Percentiles rank a stretch among this genome's conserved stretches.
Conservation (phyloP, 2,329 filamentous ascomycete species). For the Alternaria ethzedia region DNA sequence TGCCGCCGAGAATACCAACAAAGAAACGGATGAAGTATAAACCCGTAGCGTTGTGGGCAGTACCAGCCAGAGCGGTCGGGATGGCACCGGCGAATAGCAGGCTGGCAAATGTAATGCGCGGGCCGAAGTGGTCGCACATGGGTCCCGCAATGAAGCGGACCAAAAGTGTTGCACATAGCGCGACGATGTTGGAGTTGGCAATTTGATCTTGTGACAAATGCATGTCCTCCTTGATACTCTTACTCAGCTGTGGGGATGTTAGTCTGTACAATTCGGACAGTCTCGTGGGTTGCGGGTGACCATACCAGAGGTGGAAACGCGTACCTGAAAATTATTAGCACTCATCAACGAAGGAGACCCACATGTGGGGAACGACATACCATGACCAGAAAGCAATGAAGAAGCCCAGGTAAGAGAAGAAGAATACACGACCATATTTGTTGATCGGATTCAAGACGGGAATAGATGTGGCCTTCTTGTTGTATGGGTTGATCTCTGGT, state of each 20-base stretch:
- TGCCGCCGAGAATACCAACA: conserved; percentile 77
- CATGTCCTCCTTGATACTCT: conserved; percentile 80
- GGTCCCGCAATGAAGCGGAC: conserved; percentile 81
- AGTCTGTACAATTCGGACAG: conserved; percentile 37
- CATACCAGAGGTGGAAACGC: conserved; percentile 82
- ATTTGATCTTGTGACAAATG: conserved; percentile 73
- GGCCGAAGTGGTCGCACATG: conserved; percentile 83
- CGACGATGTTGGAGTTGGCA: conserved; percentile 89
- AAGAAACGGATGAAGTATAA: conserved; percentile 80
- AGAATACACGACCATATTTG: conserved; percentile 84
- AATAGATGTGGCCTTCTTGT: conserved; percentile 79
- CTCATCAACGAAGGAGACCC: conserved; percentile 5
- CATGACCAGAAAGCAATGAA: conserved; percentile 88
- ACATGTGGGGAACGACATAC: conserved; percentile 45
- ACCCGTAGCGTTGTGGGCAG: conserved; percentile 70
- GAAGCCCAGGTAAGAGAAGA: conserved; percentile 88
- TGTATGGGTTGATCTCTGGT: conserved; percentile 83
- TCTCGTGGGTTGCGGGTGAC: conserved; percentile 11
- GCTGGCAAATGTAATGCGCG: conserved; percentile 79
- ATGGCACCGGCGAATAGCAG: conserved; percentile 78
- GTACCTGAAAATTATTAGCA: conserved; percentile 64
- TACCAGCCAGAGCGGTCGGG: conserved; percentile 81
- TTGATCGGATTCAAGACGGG: conserved; percentile 80
- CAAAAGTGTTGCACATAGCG: conserved; percentile 67
- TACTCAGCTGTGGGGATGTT: conserved; percentile 50